phyloP scores from a whole-genome alignment of 148 eudicot genomes.

The Chenopodium formosanum region DNA sequence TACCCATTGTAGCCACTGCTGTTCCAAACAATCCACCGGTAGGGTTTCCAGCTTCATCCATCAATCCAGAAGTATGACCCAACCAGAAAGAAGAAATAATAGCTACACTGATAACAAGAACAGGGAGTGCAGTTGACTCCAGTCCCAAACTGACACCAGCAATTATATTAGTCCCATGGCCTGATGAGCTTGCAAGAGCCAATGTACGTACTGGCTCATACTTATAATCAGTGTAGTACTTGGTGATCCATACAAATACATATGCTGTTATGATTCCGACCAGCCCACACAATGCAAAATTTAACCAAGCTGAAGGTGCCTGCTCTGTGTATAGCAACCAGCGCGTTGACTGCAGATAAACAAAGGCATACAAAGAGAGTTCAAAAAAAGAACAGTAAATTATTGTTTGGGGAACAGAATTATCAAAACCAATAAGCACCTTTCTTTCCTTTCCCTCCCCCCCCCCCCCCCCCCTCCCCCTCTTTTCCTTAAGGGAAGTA shows the following conservation, averaged over 20 bases:
- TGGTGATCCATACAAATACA: slow-evolving; percentile 82
- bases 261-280: slow-evolving; percentile 95
- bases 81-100: slow-evolving; percentile 93
- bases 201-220: slow-evolving; percentile 92
- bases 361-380: not conserved
- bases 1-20: slow-evolving; percentile 99
- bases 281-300: slow-evolving; percentile 90
- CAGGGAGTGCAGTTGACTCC: slow-evolving; percentile 97
- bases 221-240: slow-evolving; percentile 97
- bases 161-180: slow-evolving; percentile 98
- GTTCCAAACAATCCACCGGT: slow-evolving; percentile 99
- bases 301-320: slow-evolving; percentile 98
- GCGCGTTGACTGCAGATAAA: slow-evolving; percentile 76
- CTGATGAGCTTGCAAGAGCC: slow-evolving; percentile 89
- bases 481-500: not conserved
- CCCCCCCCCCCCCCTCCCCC: not conserved
- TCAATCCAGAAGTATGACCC: slow-evolving; percentile 90
- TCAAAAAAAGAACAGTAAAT: not conserved
- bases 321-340: slow-evolving; percentile 98
- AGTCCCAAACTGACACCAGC: slow-evolving; percentile 98
- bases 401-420: not conserved
- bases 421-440: not conserved
- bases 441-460: too few species aligned
- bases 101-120: slow-evolving; percentile 81
- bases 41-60: slow-evolving; percentile 90